Evolutionary conservation across 345 rosid genomes (phyloP), one percentile per base, ranked within the genome.

Genomic region (Lumnitzera littorea): DNA sequence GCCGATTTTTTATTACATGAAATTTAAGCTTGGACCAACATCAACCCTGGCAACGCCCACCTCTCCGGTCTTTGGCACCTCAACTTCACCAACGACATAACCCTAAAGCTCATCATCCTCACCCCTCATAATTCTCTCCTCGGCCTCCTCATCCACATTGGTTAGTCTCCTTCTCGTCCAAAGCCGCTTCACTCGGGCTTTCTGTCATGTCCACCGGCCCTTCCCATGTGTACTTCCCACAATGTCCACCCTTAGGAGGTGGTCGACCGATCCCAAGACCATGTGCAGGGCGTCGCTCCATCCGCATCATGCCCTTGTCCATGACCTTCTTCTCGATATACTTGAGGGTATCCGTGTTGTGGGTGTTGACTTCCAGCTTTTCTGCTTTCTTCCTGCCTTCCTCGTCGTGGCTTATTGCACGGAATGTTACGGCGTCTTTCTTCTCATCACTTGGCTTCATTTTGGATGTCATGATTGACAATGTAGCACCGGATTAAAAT

Each of bases 141-240:
- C 82, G 60, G 31, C 72, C 53, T 74, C 88, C 62, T 88, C 91
- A 14, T 91, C 88, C 27, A 77, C 79, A 57, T 20, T 86, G 88
- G 54, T 89, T 87, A 0, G 96, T 96, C 60, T 89, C 92, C 62
- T 78, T 84, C 71, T 83, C 82, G 24, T 91, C 95, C 16, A 91
- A 65, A 8, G 95, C 94, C 2, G 84, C 66, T 4, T 92, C 85
- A 36, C 51, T 65, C 1, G 76, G 71, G 54, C 63, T 79, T 24
- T 80, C 85, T 60, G 68, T 79, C 70, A 63, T 0, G 51, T 70
- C 82, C 13, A 41, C 78, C 0, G 94, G 86, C 0, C 94, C 96
- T 54, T 89, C 96, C 95, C 98, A 89, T n/a, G 94, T 89, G 80
- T 70, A 91, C 75, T 91, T 91, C 6, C 98, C 96, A 0, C 95